A percentile compares a stretch with the other conserved stretches of the same genome.
Evolutionary conservation across 768 basidiomycete species (phyloP).

Genomic region (Nidularia pulvinata): DNA sequence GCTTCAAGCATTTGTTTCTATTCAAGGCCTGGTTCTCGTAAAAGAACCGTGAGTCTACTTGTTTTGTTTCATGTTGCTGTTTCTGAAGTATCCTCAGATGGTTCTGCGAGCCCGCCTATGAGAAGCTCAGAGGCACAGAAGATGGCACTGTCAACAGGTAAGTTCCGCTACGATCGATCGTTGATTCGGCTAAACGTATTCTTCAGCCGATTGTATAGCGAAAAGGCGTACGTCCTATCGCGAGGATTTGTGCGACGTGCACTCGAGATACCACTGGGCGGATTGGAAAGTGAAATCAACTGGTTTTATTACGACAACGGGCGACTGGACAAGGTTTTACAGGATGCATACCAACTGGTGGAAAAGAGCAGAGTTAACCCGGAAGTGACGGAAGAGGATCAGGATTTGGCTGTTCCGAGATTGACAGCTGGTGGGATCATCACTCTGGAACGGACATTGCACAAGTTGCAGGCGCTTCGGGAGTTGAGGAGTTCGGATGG

Average conservation of each 20-base stretch:
- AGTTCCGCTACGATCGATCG: slow-evolving; percentile 7
- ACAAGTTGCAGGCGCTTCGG: slow-evolving; percentile 53
- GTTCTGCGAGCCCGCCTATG: slow-evolving; percentile 94
- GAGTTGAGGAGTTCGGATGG: neutral
- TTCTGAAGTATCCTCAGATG: slow-evolving; percentile 42
- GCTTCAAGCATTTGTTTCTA: slow-evolving; percentile 91
- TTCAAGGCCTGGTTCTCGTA: slow-evolving; percentile 91
- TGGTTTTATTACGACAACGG: slow-evolving; percentile 71
- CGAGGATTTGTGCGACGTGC: slow-evolving; percentile 90
- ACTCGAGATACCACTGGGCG: slow-evolving; percentile 74
- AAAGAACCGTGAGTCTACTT: slow-evolving; percentile 76
- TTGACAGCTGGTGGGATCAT: slow-evolving; percentile 81
- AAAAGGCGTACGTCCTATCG: slow-evolving; percentile 91
- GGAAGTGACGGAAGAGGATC: slow-evolving; percentile 25
- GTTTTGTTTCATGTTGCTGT: slow-evolving; percentile 1
- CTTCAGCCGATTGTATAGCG: slow-evolving; percentile 85
- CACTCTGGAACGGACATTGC: slow-evolving; percentile 72
- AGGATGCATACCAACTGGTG: slow-evolving; percentile 61
- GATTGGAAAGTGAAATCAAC: slow-evolving; percentile 69
- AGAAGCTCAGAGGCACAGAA: slow-evolving; percentile 87
- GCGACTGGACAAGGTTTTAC: slow-evolving; percentile 68
- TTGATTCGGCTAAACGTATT: neutral
- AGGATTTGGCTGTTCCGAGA: slow-evolving; percentile 64
- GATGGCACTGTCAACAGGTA: slow-evolving; percentile 89
- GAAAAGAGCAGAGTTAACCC: slow-evolving; percentile 56